Percentiles rank a stretch among this genome's conserved stretches.
Evolutionary conservation across 2,329 filamentous ascomycete species (phyloP).

Genomic region (Apiospora hydei): DNA sequence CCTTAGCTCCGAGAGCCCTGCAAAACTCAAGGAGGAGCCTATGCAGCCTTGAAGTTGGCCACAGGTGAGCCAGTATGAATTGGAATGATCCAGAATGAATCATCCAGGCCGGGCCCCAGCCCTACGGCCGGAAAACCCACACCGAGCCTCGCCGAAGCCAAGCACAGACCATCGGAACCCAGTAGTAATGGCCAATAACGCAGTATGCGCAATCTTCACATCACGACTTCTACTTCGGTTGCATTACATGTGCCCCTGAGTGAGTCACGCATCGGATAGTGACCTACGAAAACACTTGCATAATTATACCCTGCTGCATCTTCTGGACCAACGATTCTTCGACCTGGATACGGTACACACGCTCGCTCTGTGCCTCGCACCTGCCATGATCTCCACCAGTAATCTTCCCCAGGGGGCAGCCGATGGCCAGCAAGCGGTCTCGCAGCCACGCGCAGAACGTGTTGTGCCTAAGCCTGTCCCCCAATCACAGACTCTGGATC

Average conservation of each 20-base stretch:
- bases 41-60: neutral
- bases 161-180: slow-evolving; percentile 15
- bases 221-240: neutral
- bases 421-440: slow-evolving; percentile 55
- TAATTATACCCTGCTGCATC: neutral
- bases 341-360: neutral
- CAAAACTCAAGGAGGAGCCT: no score
- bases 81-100: slow-evolving; percentile 19
- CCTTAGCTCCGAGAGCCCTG: neutral
- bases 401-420: slow-evolving; percentile 37
- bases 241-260: neutral
- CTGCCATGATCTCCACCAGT: slow-evolving; percentile 49
- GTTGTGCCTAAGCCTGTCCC: slow-evolving; percentile 72
- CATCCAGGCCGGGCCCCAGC: slow-evolving; percentile 14
- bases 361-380: neutral
- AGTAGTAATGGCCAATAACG: slow-evolving; percentile 9
- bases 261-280: neutral
- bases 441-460: slow-evolving; percentile 52
- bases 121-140: slow-evolving; percentile 17
- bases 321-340: neutral
- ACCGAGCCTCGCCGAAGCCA: slow-evolving; percentile 10
- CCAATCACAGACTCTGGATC: slow-evolving; percentile 68
- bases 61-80: neutral
- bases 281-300: neutral
- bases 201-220: neutral